Percentiles rank a stretch among this genome's conserved stretches.
These are phyloP conservation scores for Polytrichum commune DNA, from an alignment of 225 moss, liverwort and hornwort genomes.

Conservation along the genomic window DNA sequence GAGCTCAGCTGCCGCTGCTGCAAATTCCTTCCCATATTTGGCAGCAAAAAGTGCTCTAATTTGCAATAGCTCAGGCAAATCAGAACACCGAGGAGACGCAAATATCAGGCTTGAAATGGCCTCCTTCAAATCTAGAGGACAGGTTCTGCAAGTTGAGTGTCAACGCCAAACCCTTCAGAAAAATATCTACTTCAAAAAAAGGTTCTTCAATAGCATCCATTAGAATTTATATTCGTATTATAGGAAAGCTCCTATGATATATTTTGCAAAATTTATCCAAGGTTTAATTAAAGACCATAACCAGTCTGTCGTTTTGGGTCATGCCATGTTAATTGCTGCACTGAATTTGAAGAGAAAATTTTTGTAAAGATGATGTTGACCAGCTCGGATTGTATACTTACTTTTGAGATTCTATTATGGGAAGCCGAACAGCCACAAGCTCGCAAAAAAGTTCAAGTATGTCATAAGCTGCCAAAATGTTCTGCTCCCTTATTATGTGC, in stretches of 20 bases:
- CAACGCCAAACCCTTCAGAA: neutral
- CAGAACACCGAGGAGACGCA: conserved; percentile 64
- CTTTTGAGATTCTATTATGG: conserved; percentile 67
- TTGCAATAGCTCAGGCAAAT: conserved; percentile 54
- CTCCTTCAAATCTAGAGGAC: conserved; percentile 64
- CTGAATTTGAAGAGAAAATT: too few species aligned
- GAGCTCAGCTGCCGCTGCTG: conserved; percentile 54
- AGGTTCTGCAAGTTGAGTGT: conserved; percentile 23
- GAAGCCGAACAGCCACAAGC: conserved; percentile 61
- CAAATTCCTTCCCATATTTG: conserved; percentile 69
- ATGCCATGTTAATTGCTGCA: too few species aligned
- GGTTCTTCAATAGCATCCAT: neutral
- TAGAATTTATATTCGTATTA: neutral
- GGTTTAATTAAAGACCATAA: too few species aligned
- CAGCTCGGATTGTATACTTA: conserved; percentile 13
- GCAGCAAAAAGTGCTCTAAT: conserved; percentile 46
- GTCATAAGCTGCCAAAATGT: conserved; percentile 62
- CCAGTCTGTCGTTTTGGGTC: too few species aligned
- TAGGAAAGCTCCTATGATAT: too few species aligned
- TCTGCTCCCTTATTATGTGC: conserved; percentile 60
- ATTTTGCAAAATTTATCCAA: too few species aligned
- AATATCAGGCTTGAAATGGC: conserved; percentile 54
- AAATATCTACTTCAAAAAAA: neutral
- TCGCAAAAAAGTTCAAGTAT: conserved; percentile 63
- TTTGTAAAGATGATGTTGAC: neutral